Evolutionary conservation across 495 filamentous ascomycete species (phyloP), one percentile per base, ranked within the genome.

Genomic region (Penicillium herquei): DNA sequence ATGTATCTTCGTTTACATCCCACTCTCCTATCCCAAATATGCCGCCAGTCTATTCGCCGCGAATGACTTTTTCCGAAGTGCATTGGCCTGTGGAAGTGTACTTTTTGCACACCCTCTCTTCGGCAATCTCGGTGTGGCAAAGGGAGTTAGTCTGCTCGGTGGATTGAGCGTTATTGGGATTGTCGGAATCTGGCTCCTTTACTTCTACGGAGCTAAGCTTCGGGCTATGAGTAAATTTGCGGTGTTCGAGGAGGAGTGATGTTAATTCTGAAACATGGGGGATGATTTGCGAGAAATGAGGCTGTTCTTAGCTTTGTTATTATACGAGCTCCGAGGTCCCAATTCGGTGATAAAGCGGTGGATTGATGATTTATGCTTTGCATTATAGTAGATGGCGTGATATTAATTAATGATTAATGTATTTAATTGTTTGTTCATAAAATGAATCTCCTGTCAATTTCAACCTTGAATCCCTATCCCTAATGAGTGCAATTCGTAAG

Each of bases 1-100:
- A 66, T 85, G 82, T 69, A 72, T 87, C 51, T 87, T 88, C 67
- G 64, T 86, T 16, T 86, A 87, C 65, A 73, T 88, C 17, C 81
- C 84, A 1, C 57, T 86, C 1, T 73, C 71, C 2, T 87, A 87
- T 60, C 84, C 84, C 16, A 75, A 79, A 58, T 87, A 87, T 57
- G 81, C 84, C 7, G 84, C 85, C 1, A 74, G 68, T 44, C 61
- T 87, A 52, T 85, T 87, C 55, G 84, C 84, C 2, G 79, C 78
- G 8, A 87, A 86, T 68, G 82, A 85, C 63, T 79, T 83, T 65
- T 76, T 79, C 51, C 72, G 83, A 45, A 76, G 70, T 39, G 70
- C 76, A 0, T 69, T 87, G 11, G 84, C 85, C 7, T 83, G 78
- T 51, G 83, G 78, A 0, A 76, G 75, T 57, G 75, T 87, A 39